Evolutionary conservation across 129 eudicot species (phyloP).

Genomic region (Mikania micrantha): DNA sequence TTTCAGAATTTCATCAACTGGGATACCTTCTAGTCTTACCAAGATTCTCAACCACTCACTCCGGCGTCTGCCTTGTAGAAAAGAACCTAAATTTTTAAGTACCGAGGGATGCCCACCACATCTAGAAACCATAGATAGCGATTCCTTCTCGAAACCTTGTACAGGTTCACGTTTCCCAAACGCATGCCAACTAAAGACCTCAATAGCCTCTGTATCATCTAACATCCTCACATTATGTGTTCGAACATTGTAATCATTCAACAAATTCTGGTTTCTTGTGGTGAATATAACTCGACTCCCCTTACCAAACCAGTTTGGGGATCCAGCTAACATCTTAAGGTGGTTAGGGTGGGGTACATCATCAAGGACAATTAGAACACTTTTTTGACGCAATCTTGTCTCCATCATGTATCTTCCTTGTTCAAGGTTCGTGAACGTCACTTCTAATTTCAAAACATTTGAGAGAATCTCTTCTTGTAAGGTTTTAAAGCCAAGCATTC

Average conservation of each 20-base stretch:
- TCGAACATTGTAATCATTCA: background rate
- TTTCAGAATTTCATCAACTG: background rate
- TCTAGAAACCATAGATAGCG: background rate
- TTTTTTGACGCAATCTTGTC: background rate
- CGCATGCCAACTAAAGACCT: background rate
- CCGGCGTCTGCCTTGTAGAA: background rate
- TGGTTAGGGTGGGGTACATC: background rate
- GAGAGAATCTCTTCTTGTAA: background rate
- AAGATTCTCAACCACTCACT: background rate
- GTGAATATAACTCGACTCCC: conserved; percentile 2
- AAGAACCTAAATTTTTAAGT: background rate
- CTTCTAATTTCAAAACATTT: background rate
- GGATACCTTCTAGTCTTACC: background rate
- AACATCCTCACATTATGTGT: background rate
- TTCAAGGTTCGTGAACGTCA: background rate
- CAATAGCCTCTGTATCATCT: background rate
- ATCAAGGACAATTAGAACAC: background rate
- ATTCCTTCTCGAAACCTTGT: background rate
- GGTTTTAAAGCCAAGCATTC: background rate
- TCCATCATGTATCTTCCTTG: background rate
- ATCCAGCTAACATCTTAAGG: background rate
- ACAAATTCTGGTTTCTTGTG: background rate
- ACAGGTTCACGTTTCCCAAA: background rate
- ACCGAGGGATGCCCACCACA: background rate
- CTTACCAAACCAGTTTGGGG: background rate